Percentiles rank a stretch among this genome's conserved stretches.
These are phyloP conservation scores for Chrysanthemum seticuspe DNA, from an alignment of 129 eudicot species.

Conservation along the genomic window DNA sequence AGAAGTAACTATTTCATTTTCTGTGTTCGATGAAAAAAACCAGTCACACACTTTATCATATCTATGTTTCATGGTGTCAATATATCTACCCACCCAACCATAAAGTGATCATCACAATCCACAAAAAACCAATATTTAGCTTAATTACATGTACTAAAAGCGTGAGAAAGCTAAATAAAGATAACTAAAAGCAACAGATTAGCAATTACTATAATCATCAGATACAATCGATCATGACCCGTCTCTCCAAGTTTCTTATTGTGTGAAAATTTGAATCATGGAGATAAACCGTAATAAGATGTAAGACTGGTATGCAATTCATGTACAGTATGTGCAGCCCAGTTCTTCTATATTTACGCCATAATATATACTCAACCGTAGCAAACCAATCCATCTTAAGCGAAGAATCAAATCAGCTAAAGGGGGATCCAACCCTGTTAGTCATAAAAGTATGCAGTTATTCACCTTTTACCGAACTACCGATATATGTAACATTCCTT, in stretches of 20 bases:
- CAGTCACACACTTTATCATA: too few species aligned
- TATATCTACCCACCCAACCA: too few species aligned
- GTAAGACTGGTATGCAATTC: conserved; percentile 7
- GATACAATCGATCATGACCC: conserved; percentile 14
- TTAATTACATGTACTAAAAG: not conserved
- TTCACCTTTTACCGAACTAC: not conserved
- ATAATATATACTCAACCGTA: conserved; percentile 22
- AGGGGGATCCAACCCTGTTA: conserved; percentile 89
- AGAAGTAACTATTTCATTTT: too few species aligned
- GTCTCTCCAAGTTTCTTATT: conserved; percentile 22
- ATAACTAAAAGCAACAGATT: not conserved
- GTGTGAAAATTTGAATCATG: conserved; percentile 2
- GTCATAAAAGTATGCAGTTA: not conserved
- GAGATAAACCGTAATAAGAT: conserved; percentile 17
- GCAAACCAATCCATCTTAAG: not conserved
- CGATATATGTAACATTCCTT: too few species aligned
- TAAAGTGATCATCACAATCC: not conserved
- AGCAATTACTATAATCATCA: not conserved
- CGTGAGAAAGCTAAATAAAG: not conserved
- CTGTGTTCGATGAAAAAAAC: too few species aligned
- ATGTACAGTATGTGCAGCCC: conserved; percentile 23
- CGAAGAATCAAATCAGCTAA: conserved; percentile 21
- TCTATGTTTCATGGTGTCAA: too few species aligned
- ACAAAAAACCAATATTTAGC: not conserved
- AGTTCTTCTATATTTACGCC: conserved; percentile 15